Percentiles rank a stretch among this genome's conserved stretches.
These are phyloP conservation scores for Circinella minor DNA, from an alignment of 371 early-diverging fungal species.

Conservation along the genomic window DNA sequence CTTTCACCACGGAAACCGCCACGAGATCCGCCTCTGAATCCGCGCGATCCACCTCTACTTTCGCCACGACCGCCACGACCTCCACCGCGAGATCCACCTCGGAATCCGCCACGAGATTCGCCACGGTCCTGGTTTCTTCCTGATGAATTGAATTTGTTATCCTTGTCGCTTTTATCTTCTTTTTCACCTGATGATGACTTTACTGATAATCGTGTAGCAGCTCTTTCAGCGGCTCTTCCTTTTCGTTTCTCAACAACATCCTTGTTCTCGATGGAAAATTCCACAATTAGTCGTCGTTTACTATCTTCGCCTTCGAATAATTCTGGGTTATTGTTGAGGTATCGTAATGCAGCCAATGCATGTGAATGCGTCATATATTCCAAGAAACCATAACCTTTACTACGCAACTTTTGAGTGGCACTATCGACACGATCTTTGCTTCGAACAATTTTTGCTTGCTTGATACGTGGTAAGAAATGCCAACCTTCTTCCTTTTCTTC, in stretches of 20 bases:
- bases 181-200: background rate
- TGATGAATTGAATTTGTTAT: background rate
- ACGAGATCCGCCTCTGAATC: too few relatives aligned
- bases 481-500: constrained; percentile 78
- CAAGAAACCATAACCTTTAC: constrained; percentile 93
- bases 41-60: background rate
- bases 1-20: background rate
- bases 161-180: background rate
- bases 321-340: constrained; percentile 86
- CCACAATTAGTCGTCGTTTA: constrained; percentile 68
- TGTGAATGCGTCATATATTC: constrained; percentile 88
- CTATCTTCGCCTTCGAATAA: constrained; percentile 58
- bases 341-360: constrained; percentile 90
- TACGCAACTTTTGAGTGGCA: constrained; percentile 64
- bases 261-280: constrained; percentile 93
- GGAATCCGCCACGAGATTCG: background rate
- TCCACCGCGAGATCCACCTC: constrained; percentile 4
- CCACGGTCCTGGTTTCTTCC: constrained; percentile 12
- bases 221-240: constrained; percentile 37
- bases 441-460: constrained; percentile 86
- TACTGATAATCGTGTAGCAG: background rate
- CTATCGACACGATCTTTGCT: constrained; percentile 80
- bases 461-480: constrained; percentile 68
- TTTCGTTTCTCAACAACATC: constrained; percentile 76
- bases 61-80: constrained; percentile 17